A percentile compares a stretch with the other conserved stretches of the same genome.
Evolutionary conservation across 2,329 filamentous ascomycete species (phyloP).

Genomic region (Remersonia thermophila): DNA sequence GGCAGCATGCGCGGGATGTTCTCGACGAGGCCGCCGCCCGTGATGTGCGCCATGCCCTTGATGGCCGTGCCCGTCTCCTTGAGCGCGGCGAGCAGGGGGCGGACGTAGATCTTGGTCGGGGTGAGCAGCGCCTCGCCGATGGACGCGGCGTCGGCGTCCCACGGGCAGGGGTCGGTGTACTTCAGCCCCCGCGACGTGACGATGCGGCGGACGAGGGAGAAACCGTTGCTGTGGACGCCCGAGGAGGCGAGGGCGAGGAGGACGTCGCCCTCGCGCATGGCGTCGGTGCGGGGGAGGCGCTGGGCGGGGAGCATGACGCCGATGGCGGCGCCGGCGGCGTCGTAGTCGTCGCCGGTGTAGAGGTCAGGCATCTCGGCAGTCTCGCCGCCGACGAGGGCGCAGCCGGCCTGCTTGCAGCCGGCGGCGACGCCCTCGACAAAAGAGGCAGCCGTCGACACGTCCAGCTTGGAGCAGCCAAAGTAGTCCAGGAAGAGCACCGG

Average conservation of each 20-base stretch:
- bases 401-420: conserved; percentile 74
- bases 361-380: conserved; percentile 98
- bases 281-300: conserved; percentile 61
- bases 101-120: conserved; percentile 90
- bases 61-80: conserved; percentile 44
- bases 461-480: conserved; percentile 84
- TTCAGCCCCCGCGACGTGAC: conserved; percentile 58
- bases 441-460: conserved; percentile 62
- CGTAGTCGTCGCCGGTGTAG: conserved; percentile 80
- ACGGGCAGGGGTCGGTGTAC: conserved; percentile 65
- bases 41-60: conserved; percentile 95
- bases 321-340: conserved; percentile 80
- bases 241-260: conserved; percentile 75
- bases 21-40: conserved; percentile 81
- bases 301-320: conserved; percentile 61
- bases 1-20: conserved; percentile 94
- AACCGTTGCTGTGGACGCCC: conserved; percentile 92
- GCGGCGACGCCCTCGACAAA: conserved; percentile 86
- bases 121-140: conserved; percentile 72
- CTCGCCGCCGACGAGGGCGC: conserved; percentile 90
- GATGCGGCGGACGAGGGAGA: conserved; percentile 89
- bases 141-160: conserved; percentile 37
- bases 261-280: conserved; percentile 73
- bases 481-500: conserved; percentile 96
- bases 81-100: conserved; percentile 56